Conservation (phyloP, 2,329 filamentous ascomycete genomes). For the Didymella keratinophila region DNA sequence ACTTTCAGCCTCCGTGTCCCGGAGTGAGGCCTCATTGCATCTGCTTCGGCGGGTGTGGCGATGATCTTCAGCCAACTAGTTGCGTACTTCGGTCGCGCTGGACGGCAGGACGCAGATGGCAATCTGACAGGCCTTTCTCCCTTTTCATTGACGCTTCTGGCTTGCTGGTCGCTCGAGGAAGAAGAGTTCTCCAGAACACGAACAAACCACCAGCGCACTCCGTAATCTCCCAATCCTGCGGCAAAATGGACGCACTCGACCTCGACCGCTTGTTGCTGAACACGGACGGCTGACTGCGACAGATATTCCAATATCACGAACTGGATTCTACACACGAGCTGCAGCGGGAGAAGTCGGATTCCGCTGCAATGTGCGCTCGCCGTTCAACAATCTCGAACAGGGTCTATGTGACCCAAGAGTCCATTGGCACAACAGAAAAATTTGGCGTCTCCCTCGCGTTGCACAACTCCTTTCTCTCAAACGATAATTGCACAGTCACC, state of each 20-base stretch:
- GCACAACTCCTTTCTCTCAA: not conserved
- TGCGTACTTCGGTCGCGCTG: slow-evolving; percentile 79
- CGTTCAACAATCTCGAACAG: not conserved
- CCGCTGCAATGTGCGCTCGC: not conserved
- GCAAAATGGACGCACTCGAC: not conserved
- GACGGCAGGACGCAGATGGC: slow-evolving; percentile 80
- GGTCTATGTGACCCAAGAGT: not conserved
- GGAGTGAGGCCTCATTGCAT: slow-evolving; percentile 78
- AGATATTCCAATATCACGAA: no score
- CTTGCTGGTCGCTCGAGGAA: slow-evolving; percentile 45
- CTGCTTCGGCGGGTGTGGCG: slow-evolving; percentile 85
- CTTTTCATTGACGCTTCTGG: slow-evolving; percentile 48
- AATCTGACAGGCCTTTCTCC: slow-evolving; percentile 77
- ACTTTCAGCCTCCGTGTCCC: slow-evolving; percentile 81
- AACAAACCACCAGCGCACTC: not conserved
- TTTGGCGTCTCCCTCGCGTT: not conserved
- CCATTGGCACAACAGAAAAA: not conserved
- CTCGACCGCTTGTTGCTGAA: not conserved
- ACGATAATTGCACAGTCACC: not conserved
- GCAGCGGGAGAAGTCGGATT: not conserved
- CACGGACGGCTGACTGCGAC: no score
- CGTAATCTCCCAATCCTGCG: not conserved
- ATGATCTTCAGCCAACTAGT: slow-evolving; percentile 86
- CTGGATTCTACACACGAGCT: no score
- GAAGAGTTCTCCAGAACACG: slow-evolving; percentile 16